Base-by-base conservation (phyloP, 129 eudicot genomes). In the Sambucus nigra region DNA sequence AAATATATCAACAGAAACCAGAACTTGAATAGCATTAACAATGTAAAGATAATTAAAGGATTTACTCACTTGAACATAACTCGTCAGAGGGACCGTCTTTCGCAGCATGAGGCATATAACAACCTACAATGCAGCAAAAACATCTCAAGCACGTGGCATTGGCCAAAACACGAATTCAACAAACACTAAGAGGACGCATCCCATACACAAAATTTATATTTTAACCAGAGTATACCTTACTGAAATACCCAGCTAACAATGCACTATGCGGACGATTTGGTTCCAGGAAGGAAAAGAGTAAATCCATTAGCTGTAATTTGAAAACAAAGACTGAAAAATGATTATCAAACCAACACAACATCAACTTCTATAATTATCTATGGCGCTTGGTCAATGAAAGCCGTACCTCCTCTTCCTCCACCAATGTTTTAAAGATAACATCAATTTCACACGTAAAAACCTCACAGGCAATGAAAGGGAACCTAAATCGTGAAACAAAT, bases 61-160 rank as follows among this genome's bases (percentile, higher is more conserved):
- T 53, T 22, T 53, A 58, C 75, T 70, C 66, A 88, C 96, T 62
- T 88, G 84, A 49, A 88, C 96, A 76, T 83, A 88, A 57, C 69
- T 88, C 91, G 83, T 77, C 50, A 88, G 91, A 7, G 84, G 79
- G 25, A 83, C 52, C 18, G 91, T 78, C 87, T 78, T 88, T 65
- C 97, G 78, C 67, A 75, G 2, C 97, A 88, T 83, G 60, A 88
- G 85, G 72, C 97, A 88, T 55, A 83, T 73, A 51, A 88, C 87
- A 57, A 88, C 94, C 94, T 88, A 64, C 21, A 52, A 53, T 19
- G 14, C 16, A 47, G 27, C 20, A 65, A 32, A 27, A 27, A 62
- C 26, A 51, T 27, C 39, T 33, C 65, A 73, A 64, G 61, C 16
- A 39, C 49, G 17, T 54, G 21, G 38, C 38, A n/a, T 66, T 24